Evolutionary conservation across 768 basidiomycete species (phyloP).

Genomic region (Postia placenta): DNA sequence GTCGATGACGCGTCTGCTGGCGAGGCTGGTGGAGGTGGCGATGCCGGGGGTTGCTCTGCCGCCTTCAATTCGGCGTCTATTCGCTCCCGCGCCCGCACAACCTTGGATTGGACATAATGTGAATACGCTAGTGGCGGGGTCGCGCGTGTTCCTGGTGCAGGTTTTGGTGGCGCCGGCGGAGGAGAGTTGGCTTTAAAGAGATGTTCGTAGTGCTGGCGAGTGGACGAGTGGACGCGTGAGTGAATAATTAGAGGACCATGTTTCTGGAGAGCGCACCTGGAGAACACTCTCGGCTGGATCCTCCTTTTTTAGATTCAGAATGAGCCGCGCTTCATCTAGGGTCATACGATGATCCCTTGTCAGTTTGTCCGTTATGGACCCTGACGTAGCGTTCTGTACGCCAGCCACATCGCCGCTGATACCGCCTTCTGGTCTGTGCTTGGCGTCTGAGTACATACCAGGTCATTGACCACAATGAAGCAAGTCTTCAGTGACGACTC

Average conservation of each 20-base stretch:
- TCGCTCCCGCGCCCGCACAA: slow-evolving; percentile 90
- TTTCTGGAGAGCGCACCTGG: slow-evolving; percentile 55
- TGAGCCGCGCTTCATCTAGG: slow-evolving; percentile 88
- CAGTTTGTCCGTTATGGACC: slow-evolving; percentile 73
- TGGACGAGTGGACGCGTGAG: neutral
- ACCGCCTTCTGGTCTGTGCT: slow-evolving; percentile 65
- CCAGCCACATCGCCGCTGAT: slow-evolving; percentile 68
- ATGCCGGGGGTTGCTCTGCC: slow-evolving; percentile 5
- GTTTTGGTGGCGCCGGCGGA: slow-evolving; percentile 40
- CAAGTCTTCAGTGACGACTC: slow-evolving; percentile 27
- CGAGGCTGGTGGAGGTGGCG: slow-evolving; percentile 11
- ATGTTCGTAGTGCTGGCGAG: slow-evolving; percentile 84
- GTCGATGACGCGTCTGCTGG: slow-evolving; percentile 1
- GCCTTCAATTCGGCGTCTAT: slow-evolving; percentile 77
- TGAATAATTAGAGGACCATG: slow-evolving; percentile 5
- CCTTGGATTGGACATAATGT: slow-evolving; percentile 95
- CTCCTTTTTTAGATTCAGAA: slow-evolving; percentile 80
- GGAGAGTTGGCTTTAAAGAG: slow-evolving; percentile 88
- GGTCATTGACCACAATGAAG: no score
- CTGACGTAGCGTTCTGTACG: slow-evolving; percentile 65
- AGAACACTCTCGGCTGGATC: slow-evolving; percentile 63
- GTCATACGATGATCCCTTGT: slow-evolving; percentile 90
- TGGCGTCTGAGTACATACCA: slow-evolving; percentile 85
- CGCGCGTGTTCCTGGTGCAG: slow-evolving; percentile 38
- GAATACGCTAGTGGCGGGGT: slow-evolving; percentile 50